These are phyloP conservation scores for Mercurialis annua DNA, from an alignment of 345 rosid genomes.

Conservation along the genomic window DNA sequence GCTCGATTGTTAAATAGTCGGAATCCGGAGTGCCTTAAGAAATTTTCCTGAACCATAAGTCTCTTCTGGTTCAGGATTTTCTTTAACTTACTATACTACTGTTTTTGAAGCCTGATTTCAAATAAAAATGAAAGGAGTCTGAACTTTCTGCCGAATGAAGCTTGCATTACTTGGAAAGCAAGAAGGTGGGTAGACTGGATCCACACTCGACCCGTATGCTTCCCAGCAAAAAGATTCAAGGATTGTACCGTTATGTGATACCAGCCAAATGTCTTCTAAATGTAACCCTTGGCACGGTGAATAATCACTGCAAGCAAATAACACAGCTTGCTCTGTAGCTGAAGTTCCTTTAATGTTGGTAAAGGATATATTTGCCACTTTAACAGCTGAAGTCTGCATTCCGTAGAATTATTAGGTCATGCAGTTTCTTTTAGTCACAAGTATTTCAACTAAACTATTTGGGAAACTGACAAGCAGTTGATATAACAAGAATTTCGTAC, in stretches of 20 bases:
- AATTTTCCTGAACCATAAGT: background rate
- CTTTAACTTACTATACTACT: background rate
- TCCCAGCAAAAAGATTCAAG: slow-evolving; percentile 71
- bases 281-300: slow-evolving; percentile 56
- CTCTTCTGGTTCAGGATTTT: background rate
- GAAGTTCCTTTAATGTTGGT: slow-evolving; percentile 61
- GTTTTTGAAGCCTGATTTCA: slow-evolving; percentile 23
- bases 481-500: slow-evolving; percentile 25
- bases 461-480: no score
- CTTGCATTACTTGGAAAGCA: slow-evolving; percentile 42
- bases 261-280: slow-evolving; percentile 62
- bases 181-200: slow-evolving; percentile 53
- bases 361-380: slow-evolving; percentile 58
- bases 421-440: no score
- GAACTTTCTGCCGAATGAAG: slow-evolving; percentile 45
- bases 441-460: no score
- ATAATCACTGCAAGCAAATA: slow-evolving; percentile 64
- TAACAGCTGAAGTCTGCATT: slow-evolving; percentile 74
- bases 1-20: background rate
- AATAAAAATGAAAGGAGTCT: slow-evolving; percentile 24
- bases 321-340: slow-evolving; percentile 68
- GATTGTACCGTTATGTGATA: slow-evolving; percentile 30
- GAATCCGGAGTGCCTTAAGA: background rate
- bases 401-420: slow-evolving; percentile 5
- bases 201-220: slow-evolving; percentile 63